These are phyloP conservation scores for Rhododendron kiyosumense DNA, from an alignment of 148 eudicot genomes.

Conservation along the genomic window DNA sequence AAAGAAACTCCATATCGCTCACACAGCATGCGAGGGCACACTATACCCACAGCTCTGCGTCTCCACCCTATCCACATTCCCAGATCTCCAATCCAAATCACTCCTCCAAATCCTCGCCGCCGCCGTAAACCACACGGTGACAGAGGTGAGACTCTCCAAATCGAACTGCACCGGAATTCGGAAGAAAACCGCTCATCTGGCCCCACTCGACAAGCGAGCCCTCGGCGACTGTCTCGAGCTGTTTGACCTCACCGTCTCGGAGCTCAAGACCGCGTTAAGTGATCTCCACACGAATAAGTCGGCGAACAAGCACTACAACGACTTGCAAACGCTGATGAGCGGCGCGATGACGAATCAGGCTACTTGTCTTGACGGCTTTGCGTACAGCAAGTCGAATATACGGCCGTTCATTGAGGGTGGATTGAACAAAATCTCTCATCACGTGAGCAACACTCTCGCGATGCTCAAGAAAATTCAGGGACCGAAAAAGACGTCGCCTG, in stretches of 20 bases:
- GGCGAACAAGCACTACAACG: constrained; percentile 20
- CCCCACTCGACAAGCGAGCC: constrained; percentile 44
- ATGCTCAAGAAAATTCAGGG: constrained; percentile 45
- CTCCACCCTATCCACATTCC: constrained; percentile 58
- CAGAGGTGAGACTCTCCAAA: constrained; percentile 33
- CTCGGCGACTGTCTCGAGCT: constrained; percentile 76
- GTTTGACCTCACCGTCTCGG: constrained; percentile 37
- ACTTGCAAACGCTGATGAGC: constrained; percentile 50
- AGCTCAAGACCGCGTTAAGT: constrained; percentile 37
- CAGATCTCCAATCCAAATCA: constrained; percentile 44
- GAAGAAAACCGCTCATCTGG: constrained; percentile 16
- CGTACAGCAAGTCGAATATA: constrained; percentile 30
- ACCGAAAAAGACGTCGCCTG: constrained; percentile 9
- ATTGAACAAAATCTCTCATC: constrained; percentile 42
- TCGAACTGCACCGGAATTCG: constrained; percentile 30
- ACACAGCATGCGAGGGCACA: constrained; percentile 53
- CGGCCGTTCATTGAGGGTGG: constrained; percentile 30
- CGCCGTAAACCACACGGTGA: constrained; percentile 39
- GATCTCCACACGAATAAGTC: constrained; percentile 29
- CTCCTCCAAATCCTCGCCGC: constrained; percentile 48
- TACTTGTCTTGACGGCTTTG: constrained; percentile 84
- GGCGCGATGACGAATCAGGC: constrained; percentile 84
- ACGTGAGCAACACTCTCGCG: constrained; percentile 72
- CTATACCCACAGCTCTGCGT: constrained; percentile 60
- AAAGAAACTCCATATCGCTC: constrained; percentile 40